Base-by-base conservation (phyloP, 192 early-diverging fungal genomes). In the Coemansia sp. region DNA sequence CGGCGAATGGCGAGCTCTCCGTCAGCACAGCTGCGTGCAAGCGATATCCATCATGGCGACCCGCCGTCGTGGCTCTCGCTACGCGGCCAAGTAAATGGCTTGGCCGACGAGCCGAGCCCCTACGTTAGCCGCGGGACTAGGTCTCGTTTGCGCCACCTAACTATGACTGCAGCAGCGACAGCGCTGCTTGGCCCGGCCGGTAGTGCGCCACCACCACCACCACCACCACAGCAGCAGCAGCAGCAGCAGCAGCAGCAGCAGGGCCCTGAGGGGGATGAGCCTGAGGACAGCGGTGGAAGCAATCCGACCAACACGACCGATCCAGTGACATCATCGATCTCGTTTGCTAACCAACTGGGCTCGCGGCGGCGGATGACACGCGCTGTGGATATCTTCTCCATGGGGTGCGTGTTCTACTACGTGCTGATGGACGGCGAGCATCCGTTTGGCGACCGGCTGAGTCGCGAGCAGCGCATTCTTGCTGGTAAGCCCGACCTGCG, bases 351-450 rank as follows among this genome's bases (percentile, higher is more conserved):
- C 11, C 21, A 20, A 16, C 26, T 33, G 10, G 62, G 66, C 9
- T 58, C 76, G 3, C 74, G 65, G 33, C 63, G 70, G 42, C 67
- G 87, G 21, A 85, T 98, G 61, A 96, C 96, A 4, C 82, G 88
- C 10, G 88, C 93, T 3, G 92, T 99, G 38, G 97, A 99, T 69
- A 91, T 99, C 55, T 99, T 99, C 69, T 95, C 95, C 13, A 85
- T 90, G 53, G 97, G 97, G 18, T 98, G 95, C 76, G 90, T 97
- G 35, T 98, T 95, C 63, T 94, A 94, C 76, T 99, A 95, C 79
- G 88, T 94, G 3, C 83, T 97, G 33, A 91, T 91, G 9, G 80
- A 85, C 31, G 97, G 97, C 21, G 86, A 89, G 14, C 97, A 99
- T 78, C 96, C 97, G 5, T 99, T 98, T 84, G 96, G 96, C 53